Evolutionary conservation across 331 rosid species (phyloP), one percentile per base, ranked within the genome.

Genomic region (Spiraea crenata): DNA sequence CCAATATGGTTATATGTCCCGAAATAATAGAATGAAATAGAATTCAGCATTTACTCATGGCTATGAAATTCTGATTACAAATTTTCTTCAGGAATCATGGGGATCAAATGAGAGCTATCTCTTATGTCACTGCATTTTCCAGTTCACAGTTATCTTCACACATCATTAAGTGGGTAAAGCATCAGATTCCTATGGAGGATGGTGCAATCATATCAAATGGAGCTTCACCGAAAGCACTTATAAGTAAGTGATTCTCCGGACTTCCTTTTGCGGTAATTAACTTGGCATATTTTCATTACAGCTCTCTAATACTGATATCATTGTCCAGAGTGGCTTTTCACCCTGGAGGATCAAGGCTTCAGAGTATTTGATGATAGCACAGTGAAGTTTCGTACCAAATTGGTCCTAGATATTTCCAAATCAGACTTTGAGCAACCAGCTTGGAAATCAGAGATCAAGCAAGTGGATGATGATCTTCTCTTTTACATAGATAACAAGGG

Each of bases 101-200:
- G 71, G 92, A 93, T 87, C 96, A 82, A 71, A 88, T 49, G 73
- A 88, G 89, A 81, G 82, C 85, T 45, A 20, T 84, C 78, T 82
- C 92, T 58, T 88, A 81, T 66, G 55, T 42, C 42, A 82, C 63
- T 47, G 92, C 92, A 47, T 90, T 86, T 79, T 81, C 90, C 37
- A 65, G 83, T 73, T 93, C 98, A 54, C 70, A 7, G 14, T 49
- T 83, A 64, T 80, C 87, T 54, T 79, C 69, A 14, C 90, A 84
- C 73, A 81, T 93, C 56, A 75, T 85, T 48, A 84, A 79, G 74
- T 84, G 84, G 79, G 77, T 80, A 62, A 77, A 69, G 51, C 77
- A 69, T 74, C 85, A 80, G 76, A 69, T 78, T 57, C 50, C 67
- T 66, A 47, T 74, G 75, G 84, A 76, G 45, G 91, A 86, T 76